Percentiles rank a stretch among this genome's conserved stretches.
Conservation (phyloP, 805 yeast genomes). For the Saccharomycopsis sp. region DNA sequence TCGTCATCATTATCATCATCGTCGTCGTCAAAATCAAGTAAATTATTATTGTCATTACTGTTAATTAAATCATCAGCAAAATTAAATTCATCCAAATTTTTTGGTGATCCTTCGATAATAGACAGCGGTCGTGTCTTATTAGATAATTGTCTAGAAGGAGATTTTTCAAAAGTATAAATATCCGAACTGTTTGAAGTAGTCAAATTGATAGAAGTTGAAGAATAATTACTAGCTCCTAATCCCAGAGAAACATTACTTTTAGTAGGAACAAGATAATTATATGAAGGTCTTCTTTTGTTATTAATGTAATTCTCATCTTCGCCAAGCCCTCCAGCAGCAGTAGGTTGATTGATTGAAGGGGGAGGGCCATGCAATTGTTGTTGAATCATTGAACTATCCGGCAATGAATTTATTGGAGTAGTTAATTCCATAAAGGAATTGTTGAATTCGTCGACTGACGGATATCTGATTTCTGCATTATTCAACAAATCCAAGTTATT, state of each 20-base stretch:
- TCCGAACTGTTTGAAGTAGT: not conserved
- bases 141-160: constrained; percentile 13
- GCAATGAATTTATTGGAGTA: not conserved
- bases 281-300: not conserved
- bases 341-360: not conserved
- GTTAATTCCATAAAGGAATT: not conserved
- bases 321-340: not conserved
- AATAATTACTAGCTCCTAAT: constrained; percentile 1
- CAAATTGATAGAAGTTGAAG: constrained; percentile 10
- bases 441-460: constrained; percentile 12
- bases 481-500: constrained; percentile 1
- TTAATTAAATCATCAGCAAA: constrained; percentile 1
- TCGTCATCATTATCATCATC: constrained; percentile 2
- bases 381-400: not conserved
- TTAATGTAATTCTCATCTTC: not conserved
- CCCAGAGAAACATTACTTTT: constrained; percentile 12
- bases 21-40: constrained; percentile 3
- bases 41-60: not conserved
- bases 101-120: constrained; percentile 1
- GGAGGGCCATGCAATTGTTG: no score
- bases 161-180: constrained; percentile 5
- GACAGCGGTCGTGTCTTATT: constrained; percentile 6
- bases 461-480: constrained; percentile 9
- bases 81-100: not conserved
- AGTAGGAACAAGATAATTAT: constrained; percentile 6